Conservation (phyloP, 164 flowering plant species). For the Chimonanthus salicifolius region DNA sequence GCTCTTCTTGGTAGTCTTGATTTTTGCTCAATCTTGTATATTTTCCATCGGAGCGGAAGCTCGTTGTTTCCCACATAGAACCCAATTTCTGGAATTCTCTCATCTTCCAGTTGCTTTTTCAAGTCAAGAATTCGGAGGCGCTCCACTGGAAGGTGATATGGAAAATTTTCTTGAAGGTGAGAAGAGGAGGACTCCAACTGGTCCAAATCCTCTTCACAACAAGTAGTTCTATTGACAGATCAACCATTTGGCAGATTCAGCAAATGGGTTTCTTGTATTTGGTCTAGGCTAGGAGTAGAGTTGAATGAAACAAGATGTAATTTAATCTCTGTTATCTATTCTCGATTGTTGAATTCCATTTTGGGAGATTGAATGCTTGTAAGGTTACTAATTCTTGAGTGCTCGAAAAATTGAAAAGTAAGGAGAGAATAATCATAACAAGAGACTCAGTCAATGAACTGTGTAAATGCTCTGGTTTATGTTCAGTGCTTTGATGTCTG, state of each 20-base stretch:
- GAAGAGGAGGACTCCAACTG: conserved; percentile 58
- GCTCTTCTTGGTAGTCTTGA: conserved; percentile 32
- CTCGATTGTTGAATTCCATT: neutral
- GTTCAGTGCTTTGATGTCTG: neutral
- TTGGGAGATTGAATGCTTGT: neutral
- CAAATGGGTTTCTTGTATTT: neutral
- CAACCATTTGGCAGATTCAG: neutral
- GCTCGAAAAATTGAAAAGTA: neutral
- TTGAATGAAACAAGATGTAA: neutral
- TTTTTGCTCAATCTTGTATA: conserved; percentile 16
- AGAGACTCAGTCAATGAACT: neutral
- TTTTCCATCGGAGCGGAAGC: neutral
- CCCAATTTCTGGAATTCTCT: conserved; percentile 11
- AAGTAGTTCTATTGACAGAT: conserved; percentile 6
- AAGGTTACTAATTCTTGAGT: neutral
- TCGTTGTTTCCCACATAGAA: conserved; percentile 19
- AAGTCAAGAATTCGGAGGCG: conserved; percentile 3
- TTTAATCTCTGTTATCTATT: neutral
- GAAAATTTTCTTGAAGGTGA: conserved; percentile 38
- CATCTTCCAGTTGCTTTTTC: conserved; percentile 18
- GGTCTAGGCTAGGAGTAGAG: neutral
- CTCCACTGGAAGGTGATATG: neutral
- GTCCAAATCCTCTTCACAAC: conserved; percentile 83
- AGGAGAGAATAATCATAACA: conserved; percentile 3
- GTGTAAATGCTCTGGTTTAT: conserved; percentile 4